Evolutionary conservation across 352 stramenopile genomes (phyloP).

Genomic region (Peronospora tabacina): DNA sequence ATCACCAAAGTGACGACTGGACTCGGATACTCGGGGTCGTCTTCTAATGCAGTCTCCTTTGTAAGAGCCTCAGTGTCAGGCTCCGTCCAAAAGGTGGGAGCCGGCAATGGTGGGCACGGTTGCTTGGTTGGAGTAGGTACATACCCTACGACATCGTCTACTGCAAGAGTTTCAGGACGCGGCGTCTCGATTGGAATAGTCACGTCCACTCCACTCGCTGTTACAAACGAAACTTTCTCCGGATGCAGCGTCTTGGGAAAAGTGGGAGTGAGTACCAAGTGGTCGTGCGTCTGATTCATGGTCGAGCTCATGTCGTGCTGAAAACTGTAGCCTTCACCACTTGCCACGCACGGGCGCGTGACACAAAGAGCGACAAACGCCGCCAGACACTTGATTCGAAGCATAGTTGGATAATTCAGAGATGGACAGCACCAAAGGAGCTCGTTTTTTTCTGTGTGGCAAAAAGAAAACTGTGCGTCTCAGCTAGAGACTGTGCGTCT

Average conservation of each 20-base stretch:
- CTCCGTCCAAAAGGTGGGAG: conserved; percentile 2
- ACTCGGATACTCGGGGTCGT: not conserved
- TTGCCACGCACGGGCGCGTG: conserved; percentile 18
- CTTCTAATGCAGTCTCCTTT: conserved; percentile 3
- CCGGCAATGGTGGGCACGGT: conserved; percentile 14
- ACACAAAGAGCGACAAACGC: conserved; percentile 19
- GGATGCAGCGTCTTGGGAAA: conserved; percentile 5
- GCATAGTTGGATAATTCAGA: conserved; percentile 14
- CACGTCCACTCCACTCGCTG: not conserved
- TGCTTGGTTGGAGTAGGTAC: conserved; percentile 10
- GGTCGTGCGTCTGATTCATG: not conserved
- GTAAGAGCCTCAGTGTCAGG: conserved; percentile 1
- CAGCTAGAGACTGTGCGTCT: not conserved
- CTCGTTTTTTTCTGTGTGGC: conserved; percentile 14
- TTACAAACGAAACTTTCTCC: not conserved
- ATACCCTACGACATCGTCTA: conserved; percentile 2
- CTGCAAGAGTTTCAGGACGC: not conserved
- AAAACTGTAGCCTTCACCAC: conserved; percentile 13
- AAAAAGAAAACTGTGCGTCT: conserved; percentile 26
- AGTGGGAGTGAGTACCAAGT: conserved; percentile 3
- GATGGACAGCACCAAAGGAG: conserved; percentile 5
- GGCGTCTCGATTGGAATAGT: conserved; percentile 4
- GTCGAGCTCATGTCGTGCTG: conserved; percentile 10
- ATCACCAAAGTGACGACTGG: conserved; percentile 6
- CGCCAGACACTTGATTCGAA: conserved; percentile 29